Base-by-base conservation (phyloP, 2,329 filamentous ascomycete genomes). In the Apiospora marii region DNA sequence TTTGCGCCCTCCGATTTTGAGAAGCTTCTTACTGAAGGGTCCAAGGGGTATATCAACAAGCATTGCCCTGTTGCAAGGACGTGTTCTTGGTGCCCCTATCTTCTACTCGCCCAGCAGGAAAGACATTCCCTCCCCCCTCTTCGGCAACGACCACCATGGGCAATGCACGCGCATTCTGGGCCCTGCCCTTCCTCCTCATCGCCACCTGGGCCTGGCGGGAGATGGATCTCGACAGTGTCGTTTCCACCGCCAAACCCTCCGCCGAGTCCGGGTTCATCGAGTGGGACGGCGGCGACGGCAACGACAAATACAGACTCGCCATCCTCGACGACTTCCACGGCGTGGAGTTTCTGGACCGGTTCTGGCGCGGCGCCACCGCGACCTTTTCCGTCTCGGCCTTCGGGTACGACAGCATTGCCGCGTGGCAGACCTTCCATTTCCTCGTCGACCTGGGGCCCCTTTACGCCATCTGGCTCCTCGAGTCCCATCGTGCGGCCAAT, bases 361-460 rank as follows among this genome's bases (percentile, higher is more conserved):
- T 74, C 4, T 78, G 74, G 72, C 74, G 75, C 41, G 75, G 73
- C 37, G 68, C 68, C 13, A 74, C 61, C 64, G 74, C 74, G 6
- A 74, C 71, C 1, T 79, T 78, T 71, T 70, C 75, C 1, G 67
- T 74, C 13, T 75, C 75, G 3, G 74, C 73, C 1, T 64, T 78
- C 27, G 74, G 72, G 13, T 74, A 72, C 41, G 77, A 79, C 51
- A 10, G 8, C 37, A 24, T 78, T 22, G 58, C 70, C 69, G 76
- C 73, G 73, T 79, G 77, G 77, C 77, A 79, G 72, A 70, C 75
- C 48, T 73, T 77, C 49, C 73, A 73, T 4, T 78, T 79, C 30
- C 68, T 79, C 3, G 72, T 71, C 3, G 76, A 79, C 67, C 69
- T 79, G 0, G 77, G 75, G 4, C 76, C 75, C 4, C 53, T 79